phyloP scores from a whole-genome alignment of 2,329 filamentous ascomycete species.

The Botrytis deweyae region DNA sequence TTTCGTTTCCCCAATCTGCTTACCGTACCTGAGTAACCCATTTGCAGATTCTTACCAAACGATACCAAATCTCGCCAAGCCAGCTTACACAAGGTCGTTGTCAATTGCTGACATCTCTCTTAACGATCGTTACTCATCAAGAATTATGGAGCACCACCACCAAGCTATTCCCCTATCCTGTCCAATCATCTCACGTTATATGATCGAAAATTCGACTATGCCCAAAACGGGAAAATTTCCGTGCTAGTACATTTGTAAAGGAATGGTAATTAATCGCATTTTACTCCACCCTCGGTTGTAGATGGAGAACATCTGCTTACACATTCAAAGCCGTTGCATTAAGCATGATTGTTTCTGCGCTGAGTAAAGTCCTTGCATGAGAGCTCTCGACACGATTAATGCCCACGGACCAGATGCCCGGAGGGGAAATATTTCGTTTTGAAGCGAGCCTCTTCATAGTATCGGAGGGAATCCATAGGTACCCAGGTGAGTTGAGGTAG shows the following conservation, averaged over 20 bases:
- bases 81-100: background rate
- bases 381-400: background rate
- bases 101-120: constrained; percentile 2
- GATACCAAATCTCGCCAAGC: background rate
- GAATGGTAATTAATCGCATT: background rate
- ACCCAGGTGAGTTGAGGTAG: background rate
- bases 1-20: background rate
- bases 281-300: background rate
- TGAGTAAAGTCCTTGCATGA: background rate
- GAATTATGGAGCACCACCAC: background rate
- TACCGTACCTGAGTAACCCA: background rate
- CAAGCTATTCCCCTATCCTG: background rate
- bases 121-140: constrained; percentile 1
- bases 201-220: background rate
- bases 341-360: background rate
- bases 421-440: background rate
- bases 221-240: background rate
- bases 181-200: background rate
- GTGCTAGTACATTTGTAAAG: background rate
- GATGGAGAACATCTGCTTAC: background rate
- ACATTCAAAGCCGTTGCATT: background rate
- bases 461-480: background rate
- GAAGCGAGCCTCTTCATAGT: background rate
- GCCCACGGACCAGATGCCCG: background rate
- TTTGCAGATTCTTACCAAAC: background rate